Evolutionary conservation across 768 basidiomycete genomes (phyloP), one percentile per base, ranked within the genome.

Genomic region (Naganishia vaughanmartiniae): DNA sequence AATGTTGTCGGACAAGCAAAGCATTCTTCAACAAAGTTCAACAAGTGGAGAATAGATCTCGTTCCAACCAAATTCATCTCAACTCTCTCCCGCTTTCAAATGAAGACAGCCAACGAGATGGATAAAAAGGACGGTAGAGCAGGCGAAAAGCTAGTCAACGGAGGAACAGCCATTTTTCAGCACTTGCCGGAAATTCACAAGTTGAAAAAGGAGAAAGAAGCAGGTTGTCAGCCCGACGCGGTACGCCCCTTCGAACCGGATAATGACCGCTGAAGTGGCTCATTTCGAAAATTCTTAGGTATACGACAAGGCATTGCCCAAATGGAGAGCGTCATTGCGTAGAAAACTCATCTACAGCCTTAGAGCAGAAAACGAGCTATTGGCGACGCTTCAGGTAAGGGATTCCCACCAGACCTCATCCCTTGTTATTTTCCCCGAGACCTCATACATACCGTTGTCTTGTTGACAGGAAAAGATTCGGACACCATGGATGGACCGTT

Each of bases 161-260:
- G 51, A 15, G 65, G 65, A 33, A 70, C 70, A 14, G 73, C 73
- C 3, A 39, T 75, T 15, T 74, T 74, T 34, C 75, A 76, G 63
- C 73, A 73, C 48, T 74, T 74, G 3, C 77, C 77, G 14, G 63
- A 73, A 33, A 58, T 69, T 21, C 39, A 69, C 5, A 36, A 72
- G 19, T 63, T 78, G 9, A 66, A 72, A 28, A 65, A 56, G 57
- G 77, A 76, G 54, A 74, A 73, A 57, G 76, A 77, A 71, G 75
- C 76, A 2, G 80, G 80, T 53, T 78, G 78, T 73, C 78, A 77
- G 55, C 77, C 78, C 51, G 80, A 79, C 57, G 75, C 75, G 34
- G 70, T 57, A 34, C 17, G 70, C 26, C 21, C 9, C 19, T 19
- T 14, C 24, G 5, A n/a, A 14, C 15, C 31, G 15, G 21, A 36